Base-by-base conservation (phyloP, 371 early-diverging fungal genomes). In the Rhizopus delemar region DNA sequence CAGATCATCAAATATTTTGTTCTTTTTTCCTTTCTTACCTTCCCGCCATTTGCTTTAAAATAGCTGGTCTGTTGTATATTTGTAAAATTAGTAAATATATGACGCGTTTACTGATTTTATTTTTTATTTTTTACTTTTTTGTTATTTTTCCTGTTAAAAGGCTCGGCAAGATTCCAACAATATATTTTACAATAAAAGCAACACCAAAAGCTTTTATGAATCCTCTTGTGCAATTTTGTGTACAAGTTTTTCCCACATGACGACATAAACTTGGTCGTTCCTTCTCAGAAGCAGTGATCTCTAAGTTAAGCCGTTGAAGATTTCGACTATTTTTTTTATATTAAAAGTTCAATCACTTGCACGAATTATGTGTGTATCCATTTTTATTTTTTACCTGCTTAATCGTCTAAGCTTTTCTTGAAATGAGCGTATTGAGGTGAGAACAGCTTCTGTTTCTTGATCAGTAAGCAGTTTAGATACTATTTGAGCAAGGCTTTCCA, bases 401-500 rank as follows among this genome's bases (percentile, higher is more conserved):
- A 88, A 64, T 32, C 87, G 80, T 65, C 82, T 80, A 4, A 91
- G 74, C 34, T 80, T 83, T 59, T 86, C 84, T 66, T 91, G 89
- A 63, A 91, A 88, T 41, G 78, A 74, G 9, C 77, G 84, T 58
- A 91, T 84, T n/a, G 87, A 85, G 1, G 74, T 53, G 45, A 90
- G 75, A 33, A 90, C 83, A 8, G 78, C 68, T 63, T 91, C 93
- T 1, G 91, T 91, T 64, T 94, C 94, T 43, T 80, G 80, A 73
- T 92, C 90, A 9, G 94, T 91, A 59, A 94, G 73, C 29, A 90
- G 84, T 66, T 82, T 80, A 49, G 88, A 87, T 54, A 89, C 74
- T 48, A 94, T 65, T 53, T 82, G 89, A 15, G 93, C 93, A 16
- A 90, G 73, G 36, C 84, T 83, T 75, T 92, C 93, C 51, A 91